Evolutionary conservation across 116 monocot genomes (phyloP).

Genomic region (Papilionanthe hybrid): DNA sequence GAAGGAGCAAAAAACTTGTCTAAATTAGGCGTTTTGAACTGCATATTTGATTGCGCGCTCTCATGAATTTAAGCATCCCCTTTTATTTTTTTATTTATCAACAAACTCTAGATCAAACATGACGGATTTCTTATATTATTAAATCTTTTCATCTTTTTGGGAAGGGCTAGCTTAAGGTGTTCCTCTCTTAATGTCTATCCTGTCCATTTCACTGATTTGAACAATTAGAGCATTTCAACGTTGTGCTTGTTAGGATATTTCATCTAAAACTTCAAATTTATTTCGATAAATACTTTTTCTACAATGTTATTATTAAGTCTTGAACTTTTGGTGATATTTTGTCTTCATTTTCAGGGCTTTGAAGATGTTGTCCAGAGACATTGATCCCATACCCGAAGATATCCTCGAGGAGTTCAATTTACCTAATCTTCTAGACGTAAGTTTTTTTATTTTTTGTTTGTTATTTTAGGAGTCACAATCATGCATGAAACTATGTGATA

Average conservation of each 20-base stretch:
- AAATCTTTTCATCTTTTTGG: not conserved
- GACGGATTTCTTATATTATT: not conserved
- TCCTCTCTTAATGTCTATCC: not conserved
- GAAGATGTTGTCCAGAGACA: constrained; percentile 49
- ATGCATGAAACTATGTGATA: not conserved
- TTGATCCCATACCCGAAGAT: constrained; percentile 82
- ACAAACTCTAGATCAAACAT: too few relatives aligned
- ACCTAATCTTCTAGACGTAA: constrained; percentile 73
- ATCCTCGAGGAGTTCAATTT: constrained; percentile 76
- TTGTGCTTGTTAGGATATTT: not conserved
- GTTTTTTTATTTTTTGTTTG: constrained; percentile 6
- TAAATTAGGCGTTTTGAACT: too few relatives aligned
- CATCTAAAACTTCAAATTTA: not conserved
- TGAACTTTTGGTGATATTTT: not conserved
- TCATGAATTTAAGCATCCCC: too few relatives aligned
- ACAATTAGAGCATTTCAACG: not conserved
- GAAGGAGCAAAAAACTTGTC: too few relatives aligned
- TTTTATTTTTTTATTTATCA: too few relatives aligned
- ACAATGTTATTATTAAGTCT: not conserved
- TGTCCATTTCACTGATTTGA: not conserved
- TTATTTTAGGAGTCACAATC: not conserved
- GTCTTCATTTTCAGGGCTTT: constrained; percentile 44
- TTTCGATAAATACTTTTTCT: not conserved
- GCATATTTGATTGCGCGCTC: too few relatives aligned
- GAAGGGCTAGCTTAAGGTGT: not conserved